Evolutionary conservation across 192 early-diverging fungal species (phyloP).

Genomic region (Coemansia sp.): DNA sequence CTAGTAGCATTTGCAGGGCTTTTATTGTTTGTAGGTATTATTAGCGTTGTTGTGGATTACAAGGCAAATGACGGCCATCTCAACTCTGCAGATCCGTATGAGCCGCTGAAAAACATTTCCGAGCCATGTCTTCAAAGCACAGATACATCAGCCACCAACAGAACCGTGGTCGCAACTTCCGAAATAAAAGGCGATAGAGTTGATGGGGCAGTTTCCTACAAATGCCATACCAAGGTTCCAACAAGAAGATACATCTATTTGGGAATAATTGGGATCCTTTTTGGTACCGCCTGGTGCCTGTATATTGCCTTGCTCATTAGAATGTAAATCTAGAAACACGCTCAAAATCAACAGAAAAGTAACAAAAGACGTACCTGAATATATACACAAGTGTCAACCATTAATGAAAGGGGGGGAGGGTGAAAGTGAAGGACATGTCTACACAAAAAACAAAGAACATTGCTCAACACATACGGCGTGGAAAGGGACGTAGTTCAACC

Average conservation of each 20-base stretch:
- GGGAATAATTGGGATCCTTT: slow-evolving; percentile 36
- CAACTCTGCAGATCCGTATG: slow-evolving; percentile 45
- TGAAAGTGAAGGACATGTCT: not conserved
- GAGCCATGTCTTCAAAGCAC: not conserved
- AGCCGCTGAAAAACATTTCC: not conserved
- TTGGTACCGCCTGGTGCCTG: slow-evolving; percentile 37
- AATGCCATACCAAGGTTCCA: slow-evolving; percentile 13
- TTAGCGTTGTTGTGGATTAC: slow-evolving; percentile 28
- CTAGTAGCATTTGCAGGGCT: slow-evolving; percentile 43
- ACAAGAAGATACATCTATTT: slow-evolving; percentile 41
- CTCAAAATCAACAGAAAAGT: not conserved
- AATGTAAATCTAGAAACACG: slow-evolving; percentile 10
- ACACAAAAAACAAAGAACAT: not conserved
- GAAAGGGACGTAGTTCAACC: slow-evolving; percentile 21
- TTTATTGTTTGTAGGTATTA: slow-evolving; percentile 31
- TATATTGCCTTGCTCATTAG: slow-evolving; percentile 37
- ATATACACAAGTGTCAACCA: not conserved
- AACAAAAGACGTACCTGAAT: not conserved
- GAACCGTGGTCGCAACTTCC: not conserved
- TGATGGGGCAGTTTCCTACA: not conserved
- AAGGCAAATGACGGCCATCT: slow-evolving; percentile 27
- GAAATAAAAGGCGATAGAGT: not conserved
- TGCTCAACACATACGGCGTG: slow-evolving; percentile 31
- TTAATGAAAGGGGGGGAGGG: not conserved
- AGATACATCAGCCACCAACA: not conserved